Base-by-base conservation (phyloP, 2,329 filamentous ascomycete genomes). In the Aspergillus puulaauensis region DNA sequence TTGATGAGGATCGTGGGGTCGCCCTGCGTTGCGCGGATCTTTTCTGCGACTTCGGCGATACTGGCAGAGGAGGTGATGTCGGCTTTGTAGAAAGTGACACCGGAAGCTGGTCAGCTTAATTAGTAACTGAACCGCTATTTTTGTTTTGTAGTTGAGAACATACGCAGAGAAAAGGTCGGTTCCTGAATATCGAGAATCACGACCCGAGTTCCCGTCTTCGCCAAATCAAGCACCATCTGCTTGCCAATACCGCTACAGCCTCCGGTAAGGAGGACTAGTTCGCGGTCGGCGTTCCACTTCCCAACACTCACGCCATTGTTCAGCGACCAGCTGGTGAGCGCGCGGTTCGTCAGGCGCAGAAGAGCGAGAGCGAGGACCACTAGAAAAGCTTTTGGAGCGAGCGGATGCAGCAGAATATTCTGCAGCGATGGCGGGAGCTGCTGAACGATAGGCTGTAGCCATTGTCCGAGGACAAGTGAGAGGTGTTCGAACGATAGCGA, bases 1-100 rank as follows among this genome's bases (percentile, higher is more conserved):
- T 82, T 82, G 62, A 82, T 71, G 35, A 82, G 67, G 7, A 81
- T 77, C 5, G 75, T 78, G 1, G 79, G 78, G 19, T 79, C 70
- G 40, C 79, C 78, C 23, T 77, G 70, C 6, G 71, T 63, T 1
- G 61, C 59, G 24, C 77, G 73, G 60, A 81, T 78, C 14, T 71
- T 59, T 23, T 67, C 62, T 3, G 75, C 79, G 1, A 73, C 70
- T 8, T 63, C 57, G 23, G 67, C 65, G 48, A 76, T 66, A 50
- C 59, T 69, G 15, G 62, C 63, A 0, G 71, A 67, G 19, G 67
- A 71, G 37, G 75, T 76, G 58, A 78, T 72, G 61, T 77, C 70
- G 37, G 65, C 64, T 44, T 69, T 64, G 63, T 76, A 76, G 66
- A 75, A 77, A 23, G 39, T 37, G 23, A 41, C 40, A 15, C 56